These are phyloP conservation scores for Wickerhamiella qilinensis DNA, from an alignment of 805 yeast genomes.

Conservation along the genomic window DNA sequence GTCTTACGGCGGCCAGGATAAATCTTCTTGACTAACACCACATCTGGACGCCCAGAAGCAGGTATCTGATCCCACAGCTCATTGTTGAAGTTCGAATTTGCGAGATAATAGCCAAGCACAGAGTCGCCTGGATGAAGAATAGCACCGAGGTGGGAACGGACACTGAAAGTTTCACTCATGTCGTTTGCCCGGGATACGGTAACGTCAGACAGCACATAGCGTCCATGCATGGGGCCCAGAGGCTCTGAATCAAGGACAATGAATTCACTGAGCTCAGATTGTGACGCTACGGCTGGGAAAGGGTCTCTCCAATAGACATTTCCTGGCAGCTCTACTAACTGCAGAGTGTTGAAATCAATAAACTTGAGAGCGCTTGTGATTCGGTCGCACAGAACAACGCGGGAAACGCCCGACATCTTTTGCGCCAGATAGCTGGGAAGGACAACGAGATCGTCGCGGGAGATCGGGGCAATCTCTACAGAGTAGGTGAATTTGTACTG, in stretches of 20 bases:
- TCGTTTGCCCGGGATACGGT: slow-evolving; percentile 72
- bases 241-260: slow-evolving; percentile 84
- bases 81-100: slow-evolving; percentile 70
- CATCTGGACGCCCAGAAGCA: slow-evolving; percentile 19
- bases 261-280: slow-evolving; percentile 54
- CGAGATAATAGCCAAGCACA: slow-evolving; percentile 69
- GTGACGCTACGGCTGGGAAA: slow-evolving; percentile 55
- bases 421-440: slow-evolving; percentile 72
- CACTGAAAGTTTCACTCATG: slow-evolving; percentile 57
- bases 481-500: slow-evolving; percentile 83
- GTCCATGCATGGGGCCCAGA: slow-evolving; percentile 64
- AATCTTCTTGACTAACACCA: slow-evolving; percentile 29
- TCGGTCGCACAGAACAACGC: slow-evolving; percentile 70
- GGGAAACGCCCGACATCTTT: slow-evolving; percentile 61
- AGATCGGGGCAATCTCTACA: slow-evolving; percentile 87
- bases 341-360: slow-evolving; percentile 62
- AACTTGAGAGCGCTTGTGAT: slow-evolving; percentile 67
- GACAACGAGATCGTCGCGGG: slow-evolving; percentile 91
- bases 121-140: slow-evolving; percentile 88
- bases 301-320: slow-evolving; percentile 65
- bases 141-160: slow-evolving; percentile 80
- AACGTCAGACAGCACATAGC: slow-evolving; percentile 66
- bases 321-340: slow-evolving; percentile 58
- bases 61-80: slow-evolving; percentile 56
- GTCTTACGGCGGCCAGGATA: slow-evolving; percentile 63